A percentile compares a stretch with the other conserved stretches of the same genome.
phyloP scores from a whole-genome alignment of 495 filamentous ascomycete genomes.

The Neurospora tetraspora region DNA sequence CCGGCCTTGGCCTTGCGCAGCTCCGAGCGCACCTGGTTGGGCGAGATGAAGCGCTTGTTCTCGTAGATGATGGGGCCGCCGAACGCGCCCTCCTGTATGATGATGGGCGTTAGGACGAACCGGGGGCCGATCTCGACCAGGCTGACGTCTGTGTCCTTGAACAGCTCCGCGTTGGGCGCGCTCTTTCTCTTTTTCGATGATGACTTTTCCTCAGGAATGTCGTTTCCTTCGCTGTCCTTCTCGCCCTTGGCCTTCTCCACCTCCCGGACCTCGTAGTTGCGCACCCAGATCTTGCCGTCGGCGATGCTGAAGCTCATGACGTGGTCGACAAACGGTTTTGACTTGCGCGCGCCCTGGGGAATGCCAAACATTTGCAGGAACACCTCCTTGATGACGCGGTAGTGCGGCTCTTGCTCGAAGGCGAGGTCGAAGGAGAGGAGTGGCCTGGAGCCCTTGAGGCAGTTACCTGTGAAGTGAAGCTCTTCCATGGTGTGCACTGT shows the following conservation, averaged over 20 bases:
- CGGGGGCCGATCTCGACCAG: constrained; percentile 91
- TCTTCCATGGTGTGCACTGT: constrained; percentile 89
- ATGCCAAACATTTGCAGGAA: constrained; percentile 90
- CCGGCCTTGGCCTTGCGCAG: constrained; percentile 63
- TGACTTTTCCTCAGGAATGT: constrained; percentile 9
- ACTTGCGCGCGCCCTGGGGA: constrained; percentile 73
- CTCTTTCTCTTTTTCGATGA: constrained; percentile 22
- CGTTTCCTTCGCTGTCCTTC: constrained; percentile 22
- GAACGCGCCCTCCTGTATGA: constrained; percentile 91
- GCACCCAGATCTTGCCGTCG: constrained; percentile 94
- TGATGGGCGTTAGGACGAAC: constrained; percentile 90
- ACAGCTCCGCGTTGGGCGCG: constrained; percentile 12
- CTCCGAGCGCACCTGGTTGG: constrained; percentile 85
- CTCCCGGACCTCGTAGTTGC: constrained; percentile 88
- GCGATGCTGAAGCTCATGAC: constrained; percentile 87
- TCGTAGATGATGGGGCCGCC: constrained; percentile 96
- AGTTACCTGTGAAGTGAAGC: constrained; percentile 94
- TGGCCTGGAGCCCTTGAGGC: constrained; percentile 90
- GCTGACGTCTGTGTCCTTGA: constrained; percentile 58
- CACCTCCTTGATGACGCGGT: constrained; percentile 72
- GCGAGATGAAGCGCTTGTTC: constrained; percentile 96
- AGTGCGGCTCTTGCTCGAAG: constrained; percentile 68
- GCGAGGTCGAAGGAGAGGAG: constrained; percentile 81
- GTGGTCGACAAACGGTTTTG: constrained; percentile 93
- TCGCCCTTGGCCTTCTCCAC: constrained; percentile 50